Evolutionary conservation across 805 yeast species (phyloP).

Genomic region (Jamesozyma lodderae): DNA sequence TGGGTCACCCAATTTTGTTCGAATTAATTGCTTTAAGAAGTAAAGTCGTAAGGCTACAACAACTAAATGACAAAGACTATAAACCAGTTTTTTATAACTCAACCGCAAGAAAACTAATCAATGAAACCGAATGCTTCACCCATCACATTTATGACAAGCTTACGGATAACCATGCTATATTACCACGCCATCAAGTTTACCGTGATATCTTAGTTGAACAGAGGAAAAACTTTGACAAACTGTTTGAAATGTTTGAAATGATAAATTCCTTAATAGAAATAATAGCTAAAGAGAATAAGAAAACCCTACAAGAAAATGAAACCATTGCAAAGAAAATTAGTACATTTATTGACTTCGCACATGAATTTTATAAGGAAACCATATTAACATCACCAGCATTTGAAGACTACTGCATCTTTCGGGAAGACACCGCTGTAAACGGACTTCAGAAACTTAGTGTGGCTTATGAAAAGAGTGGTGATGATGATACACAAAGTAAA

Average conservation of each 20-base stretch:
- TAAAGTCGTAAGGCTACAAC: neutral
- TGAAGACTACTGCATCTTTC: slow-evolving; percentile 7
- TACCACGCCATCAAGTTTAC: neutral
- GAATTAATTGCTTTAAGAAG: slow-evolving; percentile 19
- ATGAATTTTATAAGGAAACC: slow-evolving; percentile 11
- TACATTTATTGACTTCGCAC: slow-evolving; percentile 5
- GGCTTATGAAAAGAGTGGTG: neutral
- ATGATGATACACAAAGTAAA: neutral
- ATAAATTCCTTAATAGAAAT: neutral
- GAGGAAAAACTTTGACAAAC: neutral
- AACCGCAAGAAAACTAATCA: slow-evolving; percentile 1
- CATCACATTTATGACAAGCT: slow-evolving; percentile 3
- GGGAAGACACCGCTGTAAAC: neutral
- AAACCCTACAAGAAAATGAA: neutral
- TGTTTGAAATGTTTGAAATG: neutral
- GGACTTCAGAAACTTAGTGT: neutral
- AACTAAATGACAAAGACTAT: neutral
- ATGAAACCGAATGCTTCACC: slow-evolving; percentile 1
- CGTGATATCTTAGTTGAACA: neutral
- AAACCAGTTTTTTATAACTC: slow-evolving; percentile 1
- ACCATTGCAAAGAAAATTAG: slow-evolving; percentile 3
- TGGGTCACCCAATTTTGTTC: slow-evolving; percentile 21
- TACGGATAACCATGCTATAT: neutral
- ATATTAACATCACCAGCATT: slow-evolving; percentile 12
- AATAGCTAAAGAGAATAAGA: neutral